Base-by-base conservation (phyloP, 148 eudicot genomes). In the Rhododendron ovatum region DNA sequence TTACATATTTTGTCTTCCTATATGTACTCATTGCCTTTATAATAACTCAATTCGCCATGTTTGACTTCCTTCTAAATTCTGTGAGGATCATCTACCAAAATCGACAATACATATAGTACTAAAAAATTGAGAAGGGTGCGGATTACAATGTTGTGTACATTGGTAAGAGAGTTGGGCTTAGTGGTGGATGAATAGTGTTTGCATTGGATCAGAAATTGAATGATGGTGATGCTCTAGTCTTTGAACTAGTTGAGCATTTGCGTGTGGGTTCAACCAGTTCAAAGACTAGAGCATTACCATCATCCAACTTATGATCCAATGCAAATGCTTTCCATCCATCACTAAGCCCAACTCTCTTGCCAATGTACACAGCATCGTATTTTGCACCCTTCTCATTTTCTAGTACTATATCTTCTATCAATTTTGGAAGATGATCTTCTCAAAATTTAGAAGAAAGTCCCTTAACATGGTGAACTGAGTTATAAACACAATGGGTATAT, bases 301-400 rank as follows among this genome's bases (percentile, higher is more conserved):
- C 94, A 55, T 93, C 95, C 83, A 93, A 81, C 57, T 93, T 92
- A 82, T 90, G 91, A 65, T 90, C 91, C 82, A 93, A 77, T 11
- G 95, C 95, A 88, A 93, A 93, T 71, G 91, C 94, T 89, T 91
- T 93, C 95, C 95, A 93, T 89, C 95, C 95, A 81, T 93, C 94
- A 50, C 95, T 93, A 7, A 93, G 90, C 84, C 94, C 95, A 81
- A 88, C 41, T 80, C 94, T 92, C 83, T 84, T 79, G 85, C 92
- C 88, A 81, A 92, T 89, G 86, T 80, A 93, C 71, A 86, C 71
- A 13, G 92, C 90, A 0, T 89, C 95, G 80, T 86, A 91, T 61
- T 92, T 94, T 37, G 78, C 17, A 1, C 93, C 94, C 87, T 90
- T 86, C 75, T 93, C 95, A 73, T 89, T 87, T 86, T 92, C 94